Percentiles rank a stretch among this genome's conserved stretches.
phyloP scores from a whole-genome alignment of 2,329 filamentous ascomycete species.

The Aspergillus eucalypticola region DNA sequence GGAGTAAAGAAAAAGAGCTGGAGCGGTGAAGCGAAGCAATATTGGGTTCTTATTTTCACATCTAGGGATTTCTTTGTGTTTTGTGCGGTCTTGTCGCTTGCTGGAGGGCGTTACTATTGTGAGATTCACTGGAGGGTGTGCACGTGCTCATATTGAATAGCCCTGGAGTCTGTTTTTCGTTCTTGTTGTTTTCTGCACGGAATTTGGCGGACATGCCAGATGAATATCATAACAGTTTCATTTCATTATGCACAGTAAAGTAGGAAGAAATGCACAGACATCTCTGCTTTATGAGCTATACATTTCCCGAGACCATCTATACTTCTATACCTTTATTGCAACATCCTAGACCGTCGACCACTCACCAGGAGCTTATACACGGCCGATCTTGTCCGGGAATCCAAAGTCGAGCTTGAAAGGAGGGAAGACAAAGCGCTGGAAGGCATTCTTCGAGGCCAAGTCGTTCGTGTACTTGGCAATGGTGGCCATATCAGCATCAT shows the following conservation, averaged over 20 bases:
- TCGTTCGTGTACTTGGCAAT: conserved; percentile 41
- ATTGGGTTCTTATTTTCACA: not conserved
- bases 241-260: conserved; percentile 8
- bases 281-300: not conserved
- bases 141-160: not conserved
- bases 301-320: not conserved
- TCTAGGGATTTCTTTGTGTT: not conserved
- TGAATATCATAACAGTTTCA: not conserved
- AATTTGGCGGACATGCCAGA: not conserved
- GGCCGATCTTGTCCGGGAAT: conserved; percentile 64
- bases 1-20: not conserved
- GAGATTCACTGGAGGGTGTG: not conserved
- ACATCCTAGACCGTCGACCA: not conserved
- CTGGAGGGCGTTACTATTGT: not conserved
- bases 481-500: conserved; percentile 38
- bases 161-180: not conserved
- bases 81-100: not conserved
- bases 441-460: conserved; percentile 33
- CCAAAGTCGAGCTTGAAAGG: conserved; percentile 69
- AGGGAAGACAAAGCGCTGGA: conserved; percentile 62
- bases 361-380: not conserved
- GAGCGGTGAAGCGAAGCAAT: conserved; percentile 6
- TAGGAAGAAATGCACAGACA: conserved; percentile 1
- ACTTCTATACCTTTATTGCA: not conserved
- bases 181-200: not conserved